Evolutionary conservation across 306 rosid species (phyloP), one percentile per base, ranked within the genome.

Genomic region (Hippophae gyantsensis): DNA sequence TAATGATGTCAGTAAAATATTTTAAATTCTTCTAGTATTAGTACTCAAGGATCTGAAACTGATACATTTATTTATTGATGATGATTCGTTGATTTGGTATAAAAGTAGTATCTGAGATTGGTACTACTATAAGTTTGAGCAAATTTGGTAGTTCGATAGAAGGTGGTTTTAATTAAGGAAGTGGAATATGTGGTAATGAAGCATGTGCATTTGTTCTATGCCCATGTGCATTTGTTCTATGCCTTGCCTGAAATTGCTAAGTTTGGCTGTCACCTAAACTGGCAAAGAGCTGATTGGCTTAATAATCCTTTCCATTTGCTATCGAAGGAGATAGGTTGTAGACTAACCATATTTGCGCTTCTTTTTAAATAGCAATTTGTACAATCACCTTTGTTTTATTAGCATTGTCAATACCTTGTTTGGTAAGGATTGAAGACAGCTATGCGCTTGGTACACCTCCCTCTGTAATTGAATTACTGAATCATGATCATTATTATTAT

Each of bases 161-260:
- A 32, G 38, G 66, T 38, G 44, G 51, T 63, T 68, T 56, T 48
- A 68, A 60, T 42, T 65, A 58, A 43, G 52, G 54, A 50, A 8
- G 55, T 43, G 46, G n/a, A 58, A 52, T 60, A 68, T 65, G 76
- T 64, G 69, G 75, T 57, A 25, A 66, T 61, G 42, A 56, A 60
- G 54, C 95, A 83, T 76, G 87, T 81, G 96, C 72, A 27, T 44
- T 67, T 82, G 84, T 66, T 78, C 66, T 50, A 2, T 58, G 58
- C 67, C 68, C 96, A 83, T 77, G 85, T 83, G 89, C 75, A 42
- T 63, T 66, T 79, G 79, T 76, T 72, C 70, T 64, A 32, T 48
- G 72, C 64, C 67, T 64, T 58, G 64, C 72, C 70, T 56, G 7
- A 58, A 69, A 55, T 64, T 54, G 75, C 73, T 4, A 32, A 68